These are phyloP conservation scores for Exophiala alcalophila DNA, from an alignment of 2,329 filamentous ascomycete genomes.

Conservation along the genomic window DNA sequence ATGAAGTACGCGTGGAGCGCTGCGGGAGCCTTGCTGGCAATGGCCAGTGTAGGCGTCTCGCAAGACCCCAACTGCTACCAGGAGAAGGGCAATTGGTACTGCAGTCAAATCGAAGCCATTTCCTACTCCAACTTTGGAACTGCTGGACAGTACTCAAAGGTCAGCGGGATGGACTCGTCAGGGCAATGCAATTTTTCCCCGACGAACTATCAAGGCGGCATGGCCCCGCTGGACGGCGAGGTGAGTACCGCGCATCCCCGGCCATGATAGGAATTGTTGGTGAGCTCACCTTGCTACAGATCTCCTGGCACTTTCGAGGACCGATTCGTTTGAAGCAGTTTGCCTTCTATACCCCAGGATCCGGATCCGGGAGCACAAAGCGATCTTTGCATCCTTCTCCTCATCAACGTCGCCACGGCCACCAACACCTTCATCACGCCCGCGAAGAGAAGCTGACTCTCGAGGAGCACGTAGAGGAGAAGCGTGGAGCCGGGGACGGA, in stretches of 20 bases:
- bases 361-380: constrained; percentile 41
- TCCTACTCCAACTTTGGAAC: constrained; percentile 63
- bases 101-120: constrained; percentile 59
- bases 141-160: constrained; percentile 61
- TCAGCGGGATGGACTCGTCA: constrained; percentile 54
- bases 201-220: constrained; percentile 53
- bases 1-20: constrained; percentile 18
- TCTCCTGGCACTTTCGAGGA: constrained; percentile 71
- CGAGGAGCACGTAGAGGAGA: constrained; percentile 28
- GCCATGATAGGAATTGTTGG: too few species aligned
- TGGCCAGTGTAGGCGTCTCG: constrained; percentile 14
- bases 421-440: constrained; percentile 52
- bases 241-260: constrained; percentile 51
- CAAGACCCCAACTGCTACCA: constrained; percentile 15
- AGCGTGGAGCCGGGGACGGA: constrained; percentile 49
- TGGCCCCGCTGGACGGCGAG: constrained; percentile 68
- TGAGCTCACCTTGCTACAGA: constrained; percentile 46
- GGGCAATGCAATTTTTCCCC: constrained; percentile 55
- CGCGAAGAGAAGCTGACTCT: constrained; percentile 34
- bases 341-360: constrained; percentile 66
- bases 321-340: constrained; percentile 65
- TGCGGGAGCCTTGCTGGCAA: constrained; percentile 13
- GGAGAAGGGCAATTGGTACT: constrained; percentile 61
- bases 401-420: constrained; percentile 40
- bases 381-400: constrained; percentile 37